Evolutionary conservation across 2,329 filamentous ascomycete genomes (phyloP).

Genomic region (Xylariaceae sp.): DNA sequence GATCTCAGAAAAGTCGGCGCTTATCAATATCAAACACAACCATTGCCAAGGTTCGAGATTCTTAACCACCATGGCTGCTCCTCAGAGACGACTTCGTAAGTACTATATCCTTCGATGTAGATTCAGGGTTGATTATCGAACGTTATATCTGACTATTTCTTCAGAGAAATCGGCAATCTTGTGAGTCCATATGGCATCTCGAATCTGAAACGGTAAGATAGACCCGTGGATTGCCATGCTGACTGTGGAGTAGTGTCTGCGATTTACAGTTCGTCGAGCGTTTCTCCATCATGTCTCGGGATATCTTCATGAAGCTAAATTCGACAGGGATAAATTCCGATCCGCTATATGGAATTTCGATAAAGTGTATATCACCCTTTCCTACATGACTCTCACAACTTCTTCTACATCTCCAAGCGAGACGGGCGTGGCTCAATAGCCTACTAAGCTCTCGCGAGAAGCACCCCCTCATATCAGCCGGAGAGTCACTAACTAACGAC

Average conservation of each 20-base stretch:
- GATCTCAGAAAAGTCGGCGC: background rate
- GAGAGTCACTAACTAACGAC: background rate
- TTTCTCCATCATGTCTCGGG: too few species aligned
- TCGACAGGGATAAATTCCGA: constrained; percentile 70
- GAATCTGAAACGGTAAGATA: too few species aligned
- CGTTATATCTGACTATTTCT: constrained; percentile 8
- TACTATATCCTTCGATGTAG: background rate
- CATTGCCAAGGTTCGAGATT: constrained; percentile 10
- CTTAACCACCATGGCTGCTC: constrained; percentile 15
- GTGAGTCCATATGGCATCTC: constrained; percentile 24
- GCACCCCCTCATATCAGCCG: background rate
- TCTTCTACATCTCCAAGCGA: background rate
- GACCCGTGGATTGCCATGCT: too few species aligned
- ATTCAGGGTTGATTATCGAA: background rate
- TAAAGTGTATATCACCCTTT: constrained; percentile 58
- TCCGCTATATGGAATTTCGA: constrained; percentile 79
- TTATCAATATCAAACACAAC: background rate
- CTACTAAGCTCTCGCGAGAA: too few species aligned
- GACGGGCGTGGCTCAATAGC: background rate
- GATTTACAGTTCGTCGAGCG: constrained; percentile 62
- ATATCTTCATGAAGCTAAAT: too few species aligned
- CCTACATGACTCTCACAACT: background rate
- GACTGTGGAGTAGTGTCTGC: constrained; percentile 62
- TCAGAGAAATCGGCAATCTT: constrained; percentile 49
- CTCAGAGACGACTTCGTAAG: constrained; percentile 24